A percentile compares a stretch with the other conserved stretches of the same genome.
Evolutionary conservation across 495 filamentous ascomycete species (phyloP).

Genomic region (Neurospora tetrasperma): DNA sequence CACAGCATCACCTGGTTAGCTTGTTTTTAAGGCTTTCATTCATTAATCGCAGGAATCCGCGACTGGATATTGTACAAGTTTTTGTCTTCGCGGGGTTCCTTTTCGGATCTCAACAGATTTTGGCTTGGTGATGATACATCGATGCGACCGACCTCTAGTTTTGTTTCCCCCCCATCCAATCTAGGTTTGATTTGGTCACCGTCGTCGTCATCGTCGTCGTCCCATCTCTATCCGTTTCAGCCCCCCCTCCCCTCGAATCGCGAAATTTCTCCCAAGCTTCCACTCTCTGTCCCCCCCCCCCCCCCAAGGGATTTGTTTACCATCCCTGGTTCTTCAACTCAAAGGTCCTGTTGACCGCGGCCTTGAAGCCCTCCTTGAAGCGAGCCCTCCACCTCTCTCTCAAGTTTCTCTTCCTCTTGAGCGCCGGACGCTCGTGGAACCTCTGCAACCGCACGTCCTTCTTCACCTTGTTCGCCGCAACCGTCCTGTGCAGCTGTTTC

Average conservation of each 20-base stretch:
- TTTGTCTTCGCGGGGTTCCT: not conserved
- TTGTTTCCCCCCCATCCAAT: not conserved
- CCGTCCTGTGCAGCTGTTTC: conserved; percentile 33
- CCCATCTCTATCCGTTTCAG: not conserved
- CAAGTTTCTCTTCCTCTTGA: conserved; percentile 64
- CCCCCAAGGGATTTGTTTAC: conserved; percentile 29
- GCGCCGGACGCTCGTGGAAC: conserved; percentile 60
- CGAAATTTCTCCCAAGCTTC: not conserved
- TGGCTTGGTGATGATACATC: not conserved
- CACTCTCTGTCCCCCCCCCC: not conserved
- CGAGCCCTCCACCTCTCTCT: conserved; percentile 54
- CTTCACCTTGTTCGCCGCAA: conserved; percentile 41
- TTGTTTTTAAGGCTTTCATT: not conserved
- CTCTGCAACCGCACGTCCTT: conserved; percentile 41
- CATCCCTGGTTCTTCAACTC: conserved; percentile 64
- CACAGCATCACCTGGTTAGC: not conserved
- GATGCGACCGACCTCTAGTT: not conserved
- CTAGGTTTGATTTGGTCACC: not conserved
- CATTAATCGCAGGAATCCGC: not conserved
- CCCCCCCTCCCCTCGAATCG: not conserved
- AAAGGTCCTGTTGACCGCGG: conserved; percentile 47
- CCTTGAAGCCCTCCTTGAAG: conserved; percentile 57
- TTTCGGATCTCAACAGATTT: not conserved
- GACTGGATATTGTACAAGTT: not conserved
- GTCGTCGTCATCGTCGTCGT: not conserved